Percentiles rank a stretch among this genome's conserved stretches.
Evolutionary conservation across 228 moss, liverwort and hornwort species (phyloP).

Genomic region (Sphagnum magellanicum): DNA sequence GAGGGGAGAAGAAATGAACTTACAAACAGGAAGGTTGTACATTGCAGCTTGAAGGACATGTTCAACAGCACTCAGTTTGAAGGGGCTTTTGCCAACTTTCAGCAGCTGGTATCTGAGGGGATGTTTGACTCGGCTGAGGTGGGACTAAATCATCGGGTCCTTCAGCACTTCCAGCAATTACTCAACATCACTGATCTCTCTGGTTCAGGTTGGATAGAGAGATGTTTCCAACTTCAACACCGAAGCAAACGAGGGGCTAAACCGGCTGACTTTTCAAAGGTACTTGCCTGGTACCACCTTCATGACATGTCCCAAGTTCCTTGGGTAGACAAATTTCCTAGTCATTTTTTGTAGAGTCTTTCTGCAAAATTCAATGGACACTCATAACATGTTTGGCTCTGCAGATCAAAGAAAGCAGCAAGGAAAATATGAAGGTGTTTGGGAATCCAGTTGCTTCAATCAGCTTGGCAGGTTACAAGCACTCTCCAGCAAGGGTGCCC

Average conservation of each 20-base stretch:
- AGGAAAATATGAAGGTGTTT: conserved; percentile 59
- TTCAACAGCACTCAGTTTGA: conserved; percentile 79
- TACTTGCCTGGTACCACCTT: too few relatives aligned
- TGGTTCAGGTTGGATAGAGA: conserved; percentile 79
- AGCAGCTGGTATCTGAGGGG: conserved; percentile 70
- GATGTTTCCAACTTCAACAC: conserved; percentile 60
- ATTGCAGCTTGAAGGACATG: conserved; percentile 79
- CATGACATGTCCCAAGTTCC: too few relatives aligned
- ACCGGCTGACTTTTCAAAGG: conserved; percentile 67
- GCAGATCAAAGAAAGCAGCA: conserved; percentile 57
- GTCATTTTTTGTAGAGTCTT: too few relatives aligned
- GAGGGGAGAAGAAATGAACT: too few relatives aligned
- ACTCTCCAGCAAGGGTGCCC: conserved; percentile 17
- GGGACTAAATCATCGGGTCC: conserved; percentile 58
- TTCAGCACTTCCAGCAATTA: conserved; percentile 80
- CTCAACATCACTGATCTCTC: conserved; percentile 56
- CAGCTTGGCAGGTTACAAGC: conserved; percentile 25
- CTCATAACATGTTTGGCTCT: conserved; percentile 3
- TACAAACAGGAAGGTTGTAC: conserved; percentile 5
- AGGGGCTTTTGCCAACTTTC: conserved; percentile 68
- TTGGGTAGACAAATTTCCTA: too few relatives aligned
- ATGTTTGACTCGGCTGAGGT: conserved; percentile 74
- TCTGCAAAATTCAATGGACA: background rate
- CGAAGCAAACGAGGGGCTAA: conserved; percentile 66
- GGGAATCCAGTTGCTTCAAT: conserved; percentile 27